Base-by-base conservation (phyloP, 2,329 filamentous ascomycete species). In the Verticillium klebahnii region DNA sequence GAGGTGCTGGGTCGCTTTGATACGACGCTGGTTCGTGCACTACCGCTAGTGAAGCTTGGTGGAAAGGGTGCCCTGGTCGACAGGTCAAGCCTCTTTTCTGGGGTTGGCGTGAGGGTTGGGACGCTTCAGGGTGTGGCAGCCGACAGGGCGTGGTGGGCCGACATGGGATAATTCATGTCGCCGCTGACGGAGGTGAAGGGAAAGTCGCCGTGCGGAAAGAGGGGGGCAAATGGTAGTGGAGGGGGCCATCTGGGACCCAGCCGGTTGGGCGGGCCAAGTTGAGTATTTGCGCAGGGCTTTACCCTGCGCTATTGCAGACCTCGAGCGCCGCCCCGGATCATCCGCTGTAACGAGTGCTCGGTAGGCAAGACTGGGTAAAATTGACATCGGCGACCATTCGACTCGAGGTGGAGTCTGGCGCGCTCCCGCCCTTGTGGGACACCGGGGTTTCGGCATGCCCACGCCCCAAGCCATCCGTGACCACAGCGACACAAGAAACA, bases 1-100 rank as follows among this genome's bases (percentile, higher is more conserved):
- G 45, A 14, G 45, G n/a, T 23, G 4, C 45, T 29, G n/a, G 45
- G 45, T 3, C 45, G 15, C 14, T 15, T 23, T 9, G 19, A 23
- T 52, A 52, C 45, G 45, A 52, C 45, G 45, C 45, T 52, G 45
- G 7, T 52, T 52, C 45, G 45, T 25, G 45, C 45, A 29, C 45
- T 23, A 52, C n/a, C n/a, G 45, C 45, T 52, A 52, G 45, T 52
- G 19, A 11, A 9, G n/a, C 23, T 52, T 14, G 45, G 11, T n/a
- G 9, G 19, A 14, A 52, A 14, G 56, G 56, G 36, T 11, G 11
- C 39, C 57, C 57, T 52, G 36, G 57, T 52, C 45, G 45, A 23
- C 8, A 52, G n/a, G n/a, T 52, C 57, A 59, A 59, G 57, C 57
- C 57, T 52, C 37, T 25, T 59, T 59, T 59, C 57, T 59, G 57